These are phyloP conservation scores for Micractinium conductrix DNA, from an alignment of 139 green algal species.

Conservation along the genomic window DNA sequence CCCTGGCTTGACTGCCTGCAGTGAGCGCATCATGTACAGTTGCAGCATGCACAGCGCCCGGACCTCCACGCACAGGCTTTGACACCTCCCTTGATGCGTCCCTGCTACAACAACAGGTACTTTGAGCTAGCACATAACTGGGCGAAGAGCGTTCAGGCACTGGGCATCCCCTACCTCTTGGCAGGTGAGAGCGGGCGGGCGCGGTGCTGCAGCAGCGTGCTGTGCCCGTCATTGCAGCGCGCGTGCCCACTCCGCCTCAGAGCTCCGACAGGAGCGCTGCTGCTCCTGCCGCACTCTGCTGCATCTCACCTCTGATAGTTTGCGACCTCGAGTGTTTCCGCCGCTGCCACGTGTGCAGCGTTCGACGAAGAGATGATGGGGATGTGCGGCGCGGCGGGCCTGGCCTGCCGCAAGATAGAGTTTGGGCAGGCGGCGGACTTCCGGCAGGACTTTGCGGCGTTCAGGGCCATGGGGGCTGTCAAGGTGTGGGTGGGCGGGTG, in stretches of 20 bases:
- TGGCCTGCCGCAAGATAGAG: background rate
- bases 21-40: no score
- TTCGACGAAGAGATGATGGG: slow-evolving; percentile 15
- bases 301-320: no score
- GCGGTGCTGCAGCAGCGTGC: background rate
- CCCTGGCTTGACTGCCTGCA: no score
- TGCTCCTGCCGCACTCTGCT: background rate
- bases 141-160: background rate
- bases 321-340: no score
- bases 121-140: slow-evolving; percentile 15
- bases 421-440: slow-evolving; percentile 8
- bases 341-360: background rate
- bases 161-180: background rate
- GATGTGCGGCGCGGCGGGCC: background rate
- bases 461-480: slow-evolving; percentile 11
- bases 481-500: background rate
- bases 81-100: no score
- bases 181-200: background rate
- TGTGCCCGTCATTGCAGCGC: no score
- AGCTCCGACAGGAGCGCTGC: background rate
- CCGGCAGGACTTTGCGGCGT: background rate
- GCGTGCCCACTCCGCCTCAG: no score
- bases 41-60: no score
- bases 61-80: no score
- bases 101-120: no score